phyloP scores from a whole-genome alignment of 331 rosid genomes.

The Spiraea crenata region DNA sequence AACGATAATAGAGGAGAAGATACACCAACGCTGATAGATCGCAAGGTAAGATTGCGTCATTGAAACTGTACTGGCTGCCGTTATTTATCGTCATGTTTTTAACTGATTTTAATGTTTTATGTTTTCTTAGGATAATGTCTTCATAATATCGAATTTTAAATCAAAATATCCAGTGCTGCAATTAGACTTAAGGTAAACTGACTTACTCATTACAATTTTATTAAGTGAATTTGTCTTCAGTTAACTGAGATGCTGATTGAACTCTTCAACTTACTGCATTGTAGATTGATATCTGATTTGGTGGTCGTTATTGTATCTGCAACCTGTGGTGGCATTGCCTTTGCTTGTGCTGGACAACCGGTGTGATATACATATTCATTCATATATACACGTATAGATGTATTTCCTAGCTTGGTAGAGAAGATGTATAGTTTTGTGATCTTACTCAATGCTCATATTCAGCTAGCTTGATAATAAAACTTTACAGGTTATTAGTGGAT shows the following conservation, averaged over 20 bases:
- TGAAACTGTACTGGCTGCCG: conserved; percentile 12
- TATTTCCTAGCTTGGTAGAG: background rate
- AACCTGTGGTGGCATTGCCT: conserved; percentile 97
- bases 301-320: conserved; percentile 95
- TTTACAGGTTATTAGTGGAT: conserved; percentile 91
- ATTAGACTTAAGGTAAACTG: conserved; percentile 77
- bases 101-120: background rate
- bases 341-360: conserved; percentile 99
- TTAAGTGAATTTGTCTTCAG: conserved; percentile 14
- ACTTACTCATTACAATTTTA: conserved; percentile 13
- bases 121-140: conserved; percentile 72
- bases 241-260: conserved; percentile 31
- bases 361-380: conserved; percentile 42
- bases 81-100: conserved; percentile 13
- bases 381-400: background rate
- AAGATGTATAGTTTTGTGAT: background rate
- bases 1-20: conserved; percentile 83
- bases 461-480: conserved; percentile 27
- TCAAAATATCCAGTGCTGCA: conserved; percentile 98
- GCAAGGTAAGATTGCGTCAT: conserved; percentile 59
- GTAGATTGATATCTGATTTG: conserved; percentile 93
- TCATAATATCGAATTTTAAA: conserved; percentile 91
- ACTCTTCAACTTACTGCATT: conserved; percentile 33
- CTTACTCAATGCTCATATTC: conserved; percentile 22
- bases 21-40: conserved; percentile 90